Base-by-base conservation (phyloP, 768 basidiomycete genomes). In the Trametes meyenii region DNA sequence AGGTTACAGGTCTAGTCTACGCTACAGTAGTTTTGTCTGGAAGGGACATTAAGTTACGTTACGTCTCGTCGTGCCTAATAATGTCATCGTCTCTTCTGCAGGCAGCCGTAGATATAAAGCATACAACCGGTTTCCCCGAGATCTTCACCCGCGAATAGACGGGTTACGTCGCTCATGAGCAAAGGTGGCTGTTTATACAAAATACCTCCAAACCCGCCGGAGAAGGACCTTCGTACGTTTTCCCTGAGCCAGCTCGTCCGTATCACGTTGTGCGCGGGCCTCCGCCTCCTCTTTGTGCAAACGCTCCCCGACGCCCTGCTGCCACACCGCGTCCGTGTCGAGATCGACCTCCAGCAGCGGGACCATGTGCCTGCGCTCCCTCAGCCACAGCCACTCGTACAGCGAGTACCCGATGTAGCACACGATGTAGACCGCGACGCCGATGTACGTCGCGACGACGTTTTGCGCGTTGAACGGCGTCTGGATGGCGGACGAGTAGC, bases 321-420 rank as follows among this genome's bases (percentile, higher is more conserved):
- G 71, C 84, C 84, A 85, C 42, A 80, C 81, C 0, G 83, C 83
- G 60, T 82, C 79, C 3, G 79, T 84, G n/a, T 77, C 77, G 29
- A 85, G 73, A 70, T 86, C 83, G 16, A 81, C 77, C 38, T 81
- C 73, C 3, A 65, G 50, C 13, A 76, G 60, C 8, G 79, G 80
- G 11, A 85, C 75, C 50, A 83, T 73, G 66, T 81, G 77, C 24
- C 58, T 52, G 35, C 67, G 66, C 29, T 62, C 67, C 21, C 67
- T 65, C 5, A 76, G 67, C n/a, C 63, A 55, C 53, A 74, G 60
- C 38, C 76, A 68, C 61, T 80, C 79, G 61, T 78, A 81, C 11
- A 74, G 21, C 10, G 73, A 70, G 56, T 82, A 83, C 0, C 81
- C 81, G 17, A 61, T 53, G 60, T 83, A 84, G 36, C 84, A 74